Evolutionary conservation across 176 grass and related monocot genomes (phyloP).

Genomic region (Triticum timopheevii): DNA sequence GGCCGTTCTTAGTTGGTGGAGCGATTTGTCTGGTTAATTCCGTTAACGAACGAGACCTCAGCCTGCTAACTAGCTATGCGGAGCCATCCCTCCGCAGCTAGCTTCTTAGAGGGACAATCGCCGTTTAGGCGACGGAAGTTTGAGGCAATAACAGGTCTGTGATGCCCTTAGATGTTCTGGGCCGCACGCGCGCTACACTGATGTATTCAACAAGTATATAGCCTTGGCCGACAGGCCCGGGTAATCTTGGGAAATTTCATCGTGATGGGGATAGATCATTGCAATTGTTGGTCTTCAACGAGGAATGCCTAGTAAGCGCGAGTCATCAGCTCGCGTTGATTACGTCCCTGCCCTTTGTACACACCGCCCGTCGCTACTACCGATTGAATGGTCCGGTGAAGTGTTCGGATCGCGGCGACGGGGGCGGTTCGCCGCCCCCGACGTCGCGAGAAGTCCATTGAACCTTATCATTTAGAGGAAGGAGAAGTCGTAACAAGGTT

Average conservation of each 20-base stretch:
- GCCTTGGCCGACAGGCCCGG: slow-evolving; percentile 62
- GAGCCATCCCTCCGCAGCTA: slow-evolving; percentile 57
- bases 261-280: slow-evolving; percentile 80
- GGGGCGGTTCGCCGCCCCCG: too few relatives aligned
- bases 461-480: slow-evolving; percentile 38
- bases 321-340: not conserved
- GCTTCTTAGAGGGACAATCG: slow-evolving; percentile 88
- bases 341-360: too few relatives aligned
- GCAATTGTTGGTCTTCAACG: slow-evolving; percentile 76
- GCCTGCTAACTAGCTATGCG: slow-evolving; percentile 60
- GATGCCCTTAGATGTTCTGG: slow-evolving; percentile 94
- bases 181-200: slow-evolving; percentile 71
- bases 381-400: too few relatives aligned
- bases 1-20: slow-evolving; percentile 52
- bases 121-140: slow-evolving; percentile 63
- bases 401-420: too few relatives aligned
- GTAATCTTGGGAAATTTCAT: slow-evolving; percentile 84
- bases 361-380: too few relatives aligned
- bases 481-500: slow-evolving; percentile 64
- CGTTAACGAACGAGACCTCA: slow-evolving; percentile 65
- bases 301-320: slow-evolving; percentile 29
- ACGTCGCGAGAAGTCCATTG: too few relatives aligned
- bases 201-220: slow-evolving; percentile 86
- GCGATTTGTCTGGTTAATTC: slow-evolving; percentile 69
- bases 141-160: slow-evolving; percentile 84